Base-by-base conservation (phyloP, 2,329 filamentous ascomycete species). In the Fusarium brachygibbosum region DNA sequence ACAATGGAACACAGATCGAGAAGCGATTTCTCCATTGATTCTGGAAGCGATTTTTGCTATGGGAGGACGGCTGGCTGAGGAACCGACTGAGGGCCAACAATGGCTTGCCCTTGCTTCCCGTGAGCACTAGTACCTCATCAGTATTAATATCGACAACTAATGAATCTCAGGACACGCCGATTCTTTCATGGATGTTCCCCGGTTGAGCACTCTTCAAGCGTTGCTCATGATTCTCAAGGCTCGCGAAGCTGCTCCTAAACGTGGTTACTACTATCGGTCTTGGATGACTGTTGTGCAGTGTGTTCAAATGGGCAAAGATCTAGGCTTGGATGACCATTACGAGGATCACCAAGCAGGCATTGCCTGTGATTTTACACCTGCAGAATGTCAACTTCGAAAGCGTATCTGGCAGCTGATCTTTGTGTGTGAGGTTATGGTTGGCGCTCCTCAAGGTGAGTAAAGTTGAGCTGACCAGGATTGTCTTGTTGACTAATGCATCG, bases 261-360 rank as follows among this genome's bases (percentile, higher is more conserved):
- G 93, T 63, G 96, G 96, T 2, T 98, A 98, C 77, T 98, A 96
- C 79, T 98, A 96, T 80, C 90, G 95, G 37, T 98, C 96, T 1
- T 98, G 96, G 95, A 97, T 98, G 89, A 93, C 92, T 7, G 89
- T 97, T 21, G 95, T 97, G 54, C 93, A 94, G 64, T 93, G 95
- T 68, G 91, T 97, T 10, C 91, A 94, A 46, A 97, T 98, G 93
- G 93, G 90, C 28, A 96, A 97, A 75, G 95, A 98, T 76, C 84
- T 98, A 32, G 93, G 94, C 21, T 83, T 98, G 8, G 90, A 98
- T 76, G 93, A 97, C 69, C 95, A 98, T 80, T 89, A 89, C 66
- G 90, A 92, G 61, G 88, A 90, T 44, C 96, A 98, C 77, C 86
- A 90, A 67, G 87, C 88, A 53, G 92, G 91, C 23, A 87, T 86